phyloP scores from a whole-genome alignment of 169 alveolate genomes.

The Amoebophrya sp. region DNA sequence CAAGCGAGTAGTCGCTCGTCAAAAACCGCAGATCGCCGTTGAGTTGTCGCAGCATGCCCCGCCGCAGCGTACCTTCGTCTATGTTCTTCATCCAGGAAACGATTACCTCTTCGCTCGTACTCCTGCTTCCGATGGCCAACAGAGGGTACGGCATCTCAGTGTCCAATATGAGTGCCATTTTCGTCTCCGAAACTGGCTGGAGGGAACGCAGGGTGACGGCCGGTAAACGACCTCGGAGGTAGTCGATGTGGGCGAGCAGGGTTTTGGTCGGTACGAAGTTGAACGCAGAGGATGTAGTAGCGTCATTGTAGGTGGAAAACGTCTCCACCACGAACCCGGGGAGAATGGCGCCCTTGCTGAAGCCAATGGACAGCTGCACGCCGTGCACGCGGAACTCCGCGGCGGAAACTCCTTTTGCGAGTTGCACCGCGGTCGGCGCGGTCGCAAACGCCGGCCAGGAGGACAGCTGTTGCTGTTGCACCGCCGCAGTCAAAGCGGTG shows the following conservation, averaged over 20 bases:
- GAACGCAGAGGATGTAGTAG: neutral
- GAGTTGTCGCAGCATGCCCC: neutral
- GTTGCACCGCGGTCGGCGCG: too few relatives aligned
- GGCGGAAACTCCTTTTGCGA: neutral
- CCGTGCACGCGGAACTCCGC: neutral
- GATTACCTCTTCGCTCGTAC: too few relatives aligned
- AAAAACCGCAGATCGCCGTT: neutral
- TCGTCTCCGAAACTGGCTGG: too few relatives aligned
- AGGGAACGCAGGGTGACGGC: neutral
- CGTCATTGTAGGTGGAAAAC: neutral
- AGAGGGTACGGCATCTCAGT: too few relatives aligned
- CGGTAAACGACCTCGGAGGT: neutral
- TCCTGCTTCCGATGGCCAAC: too few relatives aligned
- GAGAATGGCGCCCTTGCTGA: neutral
- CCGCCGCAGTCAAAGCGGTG: too few relatives aligned
- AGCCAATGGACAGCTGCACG: neutral
- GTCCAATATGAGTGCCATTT: too few relatives aligned
- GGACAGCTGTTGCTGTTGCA: neutral
- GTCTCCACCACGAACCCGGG: neutral
- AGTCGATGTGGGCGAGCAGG: neutral
- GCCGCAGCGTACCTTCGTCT: neutral
- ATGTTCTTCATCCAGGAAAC: neutral
- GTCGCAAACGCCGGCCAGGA: too few relatives aligned
- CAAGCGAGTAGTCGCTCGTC: neutral
- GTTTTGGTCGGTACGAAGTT: neutral